Conservation (phyloP, 1,284 basidiomycete species). For the Mycena citricolor region DNA sequence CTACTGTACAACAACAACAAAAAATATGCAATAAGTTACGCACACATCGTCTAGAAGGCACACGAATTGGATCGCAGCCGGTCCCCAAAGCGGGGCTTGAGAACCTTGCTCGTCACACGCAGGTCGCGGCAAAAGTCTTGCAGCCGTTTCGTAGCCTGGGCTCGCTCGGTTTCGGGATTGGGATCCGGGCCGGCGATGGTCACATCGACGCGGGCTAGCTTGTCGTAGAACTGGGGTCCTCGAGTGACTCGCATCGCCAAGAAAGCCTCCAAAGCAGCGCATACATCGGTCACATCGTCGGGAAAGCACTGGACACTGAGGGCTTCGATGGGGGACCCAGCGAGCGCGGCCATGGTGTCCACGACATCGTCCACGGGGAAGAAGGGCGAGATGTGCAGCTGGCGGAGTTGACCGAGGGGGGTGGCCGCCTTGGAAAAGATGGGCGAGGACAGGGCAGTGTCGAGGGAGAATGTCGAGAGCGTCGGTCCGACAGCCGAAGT, state of each 20-base stretch:
- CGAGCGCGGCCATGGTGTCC: conserved; percentile 57
- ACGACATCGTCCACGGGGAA: conserved; percentile 61
- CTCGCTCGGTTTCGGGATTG: conserved; percentile 35
- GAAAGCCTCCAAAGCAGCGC: conserved; percentile 55
- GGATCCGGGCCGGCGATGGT: conserved; percentile 33
- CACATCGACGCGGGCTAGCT: conserved; percentile 41
- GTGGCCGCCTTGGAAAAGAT: conserved; percentile 47
- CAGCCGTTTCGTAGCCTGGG: conserved; percentile 37
- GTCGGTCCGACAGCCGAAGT: conserved; percentile 55
- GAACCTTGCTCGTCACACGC: conserved; percentile 35
- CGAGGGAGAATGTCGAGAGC: conserved; percentile 53
- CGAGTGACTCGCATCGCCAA: conserved; percentile 49
- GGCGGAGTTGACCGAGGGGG: conserved; percentile 52
- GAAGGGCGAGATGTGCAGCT: conserved; percentile 58
- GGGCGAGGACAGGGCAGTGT: conserved; percentile 47
- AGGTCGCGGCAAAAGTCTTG: conserved; percentile 45
- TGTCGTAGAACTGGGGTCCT: conserved; percentile 44
- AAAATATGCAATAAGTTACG: not conserved
- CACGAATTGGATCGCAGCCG: conserved; percentile 21
- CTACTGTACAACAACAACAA: no score
- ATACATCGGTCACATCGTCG: conserved; percentile 59
- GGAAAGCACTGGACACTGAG: conserved; percentile 59
- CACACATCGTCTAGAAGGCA: conserved; percentile 11
- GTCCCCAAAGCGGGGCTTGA: conserved; percentile 11
- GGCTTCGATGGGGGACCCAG: conserved; percentile 59